A percentile compares a stretch with the other conserved stretches of the same genome.
These are phyloP conservation scores for Gynandropsis gynandra DNA, from an alignment of 345 rosid species.

Conservation along the genomic window DNA sequence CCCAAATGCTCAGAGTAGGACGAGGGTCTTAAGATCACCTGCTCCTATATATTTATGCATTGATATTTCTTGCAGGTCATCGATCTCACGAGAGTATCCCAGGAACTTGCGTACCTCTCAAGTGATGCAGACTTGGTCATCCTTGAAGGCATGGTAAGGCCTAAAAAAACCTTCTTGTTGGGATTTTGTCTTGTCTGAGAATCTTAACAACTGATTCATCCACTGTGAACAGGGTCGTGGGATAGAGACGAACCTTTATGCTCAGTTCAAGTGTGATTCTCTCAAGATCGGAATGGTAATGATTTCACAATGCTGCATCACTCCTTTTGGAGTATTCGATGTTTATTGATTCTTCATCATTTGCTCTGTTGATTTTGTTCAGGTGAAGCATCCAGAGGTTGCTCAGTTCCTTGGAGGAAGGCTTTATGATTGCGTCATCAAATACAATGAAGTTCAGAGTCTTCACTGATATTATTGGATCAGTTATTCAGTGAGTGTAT, in stretches of 20 bases:
- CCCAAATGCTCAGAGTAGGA: background rate
- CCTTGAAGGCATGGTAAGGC: slow-evolving; percentile 96
- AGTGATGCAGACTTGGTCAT: slow-evolving; percentile 86
- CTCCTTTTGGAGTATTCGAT: background rate
- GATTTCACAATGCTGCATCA: background rate
- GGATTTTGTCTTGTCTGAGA: slow-evolving; percentile 5
- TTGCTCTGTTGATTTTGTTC: background rate
- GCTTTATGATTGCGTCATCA: slow-evolving; percentile 95
- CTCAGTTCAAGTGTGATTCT: slow-evolving; percentile 93
- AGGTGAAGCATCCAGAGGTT: slow-evolving; percentile 98
- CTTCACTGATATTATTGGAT: slow-evolving; percentile 13
- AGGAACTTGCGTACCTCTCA: slow-evolving; percentile 76
- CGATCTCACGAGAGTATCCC: slow-evolving; percentile 86
- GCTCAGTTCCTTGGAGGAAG: slow-evolving; percentile 98
- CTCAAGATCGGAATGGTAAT: slow-evolving; percentile 95
- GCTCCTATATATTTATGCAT: slow-evolving; percentile 3
- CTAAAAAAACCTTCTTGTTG: background rate
- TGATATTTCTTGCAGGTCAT: slow-evolving; percentile 53
- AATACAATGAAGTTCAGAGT: slow-evolving; percentile 60
- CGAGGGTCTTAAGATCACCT: background rate
- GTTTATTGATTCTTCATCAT: slow-evolving; percentile 1
- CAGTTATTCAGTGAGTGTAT: slow-evolving; percentile 13
- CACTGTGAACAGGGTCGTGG: slow-evolving; percentile 78
- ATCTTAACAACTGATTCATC: slow-evolving; percentile 15
- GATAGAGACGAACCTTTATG: slow-evolving; percentile 95